These are phyloP conservation scores for Collybiopsis luxurians DNA, from an alignment of 768 basidiomycete genomes.

Conservation along the genomic window DNA sequence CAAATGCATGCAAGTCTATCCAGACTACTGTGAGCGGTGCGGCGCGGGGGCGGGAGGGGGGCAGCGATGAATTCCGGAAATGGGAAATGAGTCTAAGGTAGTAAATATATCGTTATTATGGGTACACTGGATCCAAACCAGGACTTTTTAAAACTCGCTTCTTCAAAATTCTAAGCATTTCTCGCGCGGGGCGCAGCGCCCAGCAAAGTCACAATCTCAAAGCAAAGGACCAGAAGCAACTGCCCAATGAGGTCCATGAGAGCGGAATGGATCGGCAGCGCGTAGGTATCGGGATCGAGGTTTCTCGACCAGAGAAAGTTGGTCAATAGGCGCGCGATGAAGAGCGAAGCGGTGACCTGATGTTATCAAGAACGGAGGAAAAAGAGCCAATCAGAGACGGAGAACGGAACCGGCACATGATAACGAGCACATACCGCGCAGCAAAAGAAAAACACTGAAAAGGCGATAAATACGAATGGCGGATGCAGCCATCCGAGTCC, in stretches of 20 bases:
- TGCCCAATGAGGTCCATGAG: slow-evolving; percentile 85
- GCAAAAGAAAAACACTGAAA: slow-evolving; percentile 72
- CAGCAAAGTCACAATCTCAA: slow-evolving; percentile 56
- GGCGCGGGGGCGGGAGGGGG: no score
- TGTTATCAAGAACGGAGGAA: background rate
- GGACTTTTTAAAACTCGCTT: no score
- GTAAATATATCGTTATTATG: no score
- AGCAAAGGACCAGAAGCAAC: slow-evolving; percentile 73
- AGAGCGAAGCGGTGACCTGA: slow-evolving; percentile 72
- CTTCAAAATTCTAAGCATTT: no score
- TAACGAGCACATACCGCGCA: slow-evolving; percentile 56
- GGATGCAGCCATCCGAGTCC: slow-evolving; percentile 77
- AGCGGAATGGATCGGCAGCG: slow-evolving; percentile 89
- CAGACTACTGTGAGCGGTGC: no score
- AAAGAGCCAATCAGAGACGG: background rate
- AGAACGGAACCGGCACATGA: background rate
- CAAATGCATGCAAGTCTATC: no score
- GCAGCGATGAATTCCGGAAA: no score
- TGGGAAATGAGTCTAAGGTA: no score
- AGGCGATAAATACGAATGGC: slow-evolving; percentile 62
- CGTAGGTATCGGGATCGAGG: slow-evolving; percentile 89
- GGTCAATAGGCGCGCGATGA: slow-evolving; percentile 65
- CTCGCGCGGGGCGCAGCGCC: slow-evolving; percentile 19
- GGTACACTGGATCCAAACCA: no score
- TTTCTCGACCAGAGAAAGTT: slow-evolving; percentile 73